These are phyloP conservation scores for Fraxinus latifolia DNA, from an alignment of 305 asterid species.

Conservation along the genomic window DNA sequence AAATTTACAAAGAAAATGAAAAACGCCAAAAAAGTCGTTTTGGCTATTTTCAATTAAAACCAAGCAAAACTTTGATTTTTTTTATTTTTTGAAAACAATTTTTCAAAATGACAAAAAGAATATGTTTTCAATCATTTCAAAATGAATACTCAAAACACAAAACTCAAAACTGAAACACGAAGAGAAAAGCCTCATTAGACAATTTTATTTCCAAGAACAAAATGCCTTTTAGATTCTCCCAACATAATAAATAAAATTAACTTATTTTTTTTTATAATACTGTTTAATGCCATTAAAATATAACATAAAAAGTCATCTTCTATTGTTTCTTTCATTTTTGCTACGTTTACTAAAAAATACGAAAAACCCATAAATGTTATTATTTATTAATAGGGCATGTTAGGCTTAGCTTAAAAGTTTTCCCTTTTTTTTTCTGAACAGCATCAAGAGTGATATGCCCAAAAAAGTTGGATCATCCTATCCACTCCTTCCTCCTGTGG, in stretches of 20 bases:
- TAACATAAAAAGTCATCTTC: too few species aligned
- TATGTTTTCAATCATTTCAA: too few species aligned
- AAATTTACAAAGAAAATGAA: too few species aligned
- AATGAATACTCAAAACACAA: too few species aligned
- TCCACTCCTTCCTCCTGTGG: neutral
- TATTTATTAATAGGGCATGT: neutral
- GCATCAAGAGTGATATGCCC: neutral
- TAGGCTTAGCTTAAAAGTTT: neutral
- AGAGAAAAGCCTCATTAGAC: too few species aligned
- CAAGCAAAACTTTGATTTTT: too few species aligned
- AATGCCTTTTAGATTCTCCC: neutral
- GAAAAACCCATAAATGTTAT: neutral
- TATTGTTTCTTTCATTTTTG: neutral
- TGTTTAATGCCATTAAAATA: neutral
- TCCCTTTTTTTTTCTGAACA: neutral
- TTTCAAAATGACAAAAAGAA: too few species aligned
- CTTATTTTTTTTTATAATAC: neutral
- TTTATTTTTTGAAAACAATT: too few species aligned
- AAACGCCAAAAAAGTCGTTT: too few species aligned
- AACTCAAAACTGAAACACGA: too few species aligned
- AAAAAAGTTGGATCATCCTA: neutral
- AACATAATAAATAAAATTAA: neutral
- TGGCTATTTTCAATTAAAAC: too few species aligned
- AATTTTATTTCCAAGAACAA: neutral
- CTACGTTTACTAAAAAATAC: neutral